A percentile compares a stretch with the other conserved stretches of the same genome.
Evolutionary conservation across 768 basidiomycete genomes (phyloP).

Genomic region (Tricholoma flavovirens): DNA sequence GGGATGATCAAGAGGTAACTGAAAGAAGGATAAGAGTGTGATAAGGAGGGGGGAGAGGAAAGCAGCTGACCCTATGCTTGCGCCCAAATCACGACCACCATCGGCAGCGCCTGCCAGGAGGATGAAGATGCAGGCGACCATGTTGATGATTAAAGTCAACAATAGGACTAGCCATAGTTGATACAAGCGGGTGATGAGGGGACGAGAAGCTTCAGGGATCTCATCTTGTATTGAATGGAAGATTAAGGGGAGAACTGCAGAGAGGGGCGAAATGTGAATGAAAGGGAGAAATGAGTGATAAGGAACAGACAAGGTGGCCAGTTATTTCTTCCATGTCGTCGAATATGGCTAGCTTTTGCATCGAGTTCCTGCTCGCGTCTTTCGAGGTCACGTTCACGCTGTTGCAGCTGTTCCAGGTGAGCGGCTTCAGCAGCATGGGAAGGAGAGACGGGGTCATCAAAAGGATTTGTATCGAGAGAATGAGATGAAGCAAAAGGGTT

Average conservation of each 20-base stretch:
- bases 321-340: conserved; percentile 80
- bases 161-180: conserved; percentile 91
- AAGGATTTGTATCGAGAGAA: conserved; percentile 84
- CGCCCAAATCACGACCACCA: conserved; percentile 76
- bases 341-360: conserved; percentile 61
- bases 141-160: conserved; percentile 78
- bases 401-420: conserved; percentile 60
- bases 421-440: conserved; percentile 29
- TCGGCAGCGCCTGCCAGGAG: conserved; percentile 71
- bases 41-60: conserved; percentile 9
- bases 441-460: conserved; percentile 67
- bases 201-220: conserved; percentile 76
- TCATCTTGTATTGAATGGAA: conserved; percentile 91
- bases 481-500: conserved; percentile 85
- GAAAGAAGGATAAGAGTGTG: conserved; percentile 20
- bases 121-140: conserved; percentile 85
- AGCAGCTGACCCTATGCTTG: conserved; percentile 67
- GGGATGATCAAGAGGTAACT: conserved; percentile 81
- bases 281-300: conserved; percentile 7
- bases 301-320: conserved; percentile 79
- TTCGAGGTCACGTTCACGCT: conserved; percentile 77
- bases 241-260: conserved; percentile 84
- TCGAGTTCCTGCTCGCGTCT: conserved; percentile 71
- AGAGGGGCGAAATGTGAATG: conserved; percentile 13
- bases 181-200: conserved; percentile 81